Percentiles rank a stretch among this genome's conserved stretches.
Conservation (phyloP, 306 rosid genomes). For the Vicia sativa region DNA sequence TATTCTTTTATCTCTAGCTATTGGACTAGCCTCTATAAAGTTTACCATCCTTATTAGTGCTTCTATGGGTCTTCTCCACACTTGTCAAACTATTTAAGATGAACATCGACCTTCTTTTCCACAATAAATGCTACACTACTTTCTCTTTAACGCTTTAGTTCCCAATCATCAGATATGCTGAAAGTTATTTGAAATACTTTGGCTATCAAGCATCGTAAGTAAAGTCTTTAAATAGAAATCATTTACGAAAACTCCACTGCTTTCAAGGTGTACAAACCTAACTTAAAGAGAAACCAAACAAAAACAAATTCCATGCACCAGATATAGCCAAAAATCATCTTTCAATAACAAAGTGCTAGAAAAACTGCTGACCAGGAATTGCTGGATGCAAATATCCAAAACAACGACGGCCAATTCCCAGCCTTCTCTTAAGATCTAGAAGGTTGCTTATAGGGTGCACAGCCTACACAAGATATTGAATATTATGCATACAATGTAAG, state of each 20-base stretch:
- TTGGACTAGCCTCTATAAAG: background rate
- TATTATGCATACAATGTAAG: conserved; percentile 26
- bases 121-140: background rate
- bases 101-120: background rate
- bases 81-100: background rate
- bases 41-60: background rate
- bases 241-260: background rate
- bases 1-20: conserved; percentile 9
- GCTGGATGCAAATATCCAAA: conserved; percentile 94
- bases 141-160: conserved; percentile 11
- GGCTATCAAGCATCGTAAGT: conserved; percentile 15
- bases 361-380: conserved; percentile 76
- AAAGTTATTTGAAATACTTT: conserved; percentile 14
- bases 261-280: background rate
- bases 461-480: conserved; percentile 61
- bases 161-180: background rate
- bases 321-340: conserved; percentile 23
- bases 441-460: conserved; percentile 98
- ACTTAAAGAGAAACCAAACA: conserved; percentile 30
- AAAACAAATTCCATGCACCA: conserved; percentile 20
- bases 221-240: conserved; percentile 13
- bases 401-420: conserved; percentile 93
- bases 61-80: background rate
- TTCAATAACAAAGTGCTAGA: conserved; percentile 33
- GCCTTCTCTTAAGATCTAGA: conserved; percentile 96